Base-by-base conservation (phyloP, 2,329 filamentous ascomycete species). In the Nemania sp. region DNA sequence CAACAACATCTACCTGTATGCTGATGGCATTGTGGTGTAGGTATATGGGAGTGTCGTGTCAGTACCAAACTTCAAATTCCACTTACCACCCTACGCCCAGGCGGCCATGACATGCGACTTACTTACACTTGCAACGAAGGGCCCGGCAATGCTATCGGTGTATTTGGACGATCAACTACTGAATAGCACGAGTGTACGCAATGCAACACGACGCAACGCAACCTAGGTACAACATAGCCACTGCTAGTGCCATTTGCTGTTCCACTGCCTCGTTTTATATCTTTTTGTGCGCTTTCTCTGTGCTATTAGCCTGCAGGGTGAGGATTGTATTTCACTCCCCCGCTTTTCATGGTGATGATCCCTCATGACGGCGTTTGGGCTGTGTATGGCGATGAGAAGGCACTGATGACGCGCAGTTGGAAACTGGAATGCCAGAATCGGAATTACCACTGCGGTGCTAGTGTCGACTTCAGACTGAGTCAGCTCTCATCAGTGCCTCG, bases 221-320 rank as follows among this genome's bases (percentile, higher is more conserved):
- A 39, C 35, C 11, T 11, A n/a, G 35, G 3, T n/a, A 39, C 49
- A 12, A 11, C 59, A 61, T 61, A 61, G 59, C 59, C 59, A 61
- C 59, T 29, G 12, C 49, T 57, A 61, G 43, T 43, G 42, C 47
- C 9, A n/a, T 32, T 51, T 37, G 25, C 17, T 35, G 42, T 46
- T 50, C 52, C 32, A 47, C 45, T 7, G 13, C 45, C 15, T 39
- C 25, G 25, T 29, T 29, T 29, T 29, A 29, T 29, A 3, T 29
- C n/a, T 37, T 37, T 42, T 17, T 10, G 17, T 42, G 17, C 25
- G 25, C n/a, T 29, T 29, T 29, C 25, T 29, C 25, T 29, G 3
- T 29, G 25, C 7, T 7, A 7, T 29, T 7, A 7, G 25, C 11
- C 4, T 11, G 34, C 43, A 29, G 37, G 17, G n/a, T n/a, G 20